A percentile compares a stretch with the other conserved stretches of the same genome.
These are phyloP conservation scores for Neonothopanus nambi DNA, from an alignment of 1,284 basidiomycete species.

Conservation along the genomic window DNA sequence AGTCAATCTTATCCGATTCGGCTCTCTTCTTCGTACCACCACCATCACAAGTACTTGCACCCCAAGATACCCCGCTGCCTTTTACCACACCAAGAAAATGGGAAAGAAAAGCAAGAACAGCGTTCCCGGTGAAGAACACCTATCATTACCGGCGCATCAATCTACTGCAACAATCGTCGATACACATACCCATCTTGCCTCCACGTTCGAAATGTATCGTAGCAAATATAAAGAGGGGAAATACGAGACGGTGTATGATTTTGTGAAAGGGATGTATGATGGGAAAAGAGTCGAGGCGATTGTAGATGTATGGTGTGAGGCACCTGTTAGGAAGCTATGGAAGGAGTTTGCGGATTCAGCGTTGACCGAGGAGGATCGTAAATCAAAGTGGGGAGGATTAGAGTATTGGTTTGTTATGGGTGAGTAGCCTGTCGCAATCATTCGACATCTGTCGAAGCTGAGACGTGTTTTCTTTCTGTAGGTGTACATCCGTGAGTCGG, in stretches of 20 bases:
- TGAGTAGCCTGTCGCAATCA: slow-evolving; percentile 32
- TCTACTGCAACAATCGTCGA: slow-evolving; percentile 59
- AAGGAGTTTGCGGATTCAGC: slow-evolving; percentile 74
- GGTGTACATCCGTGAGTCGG: slow-evolving; percentile 71
- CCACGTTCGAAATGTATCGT: slow-evolving; percentile 66
- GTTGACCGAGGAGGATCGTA: slow-evolving; percentile 46
- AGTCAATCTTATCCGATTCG: no score
- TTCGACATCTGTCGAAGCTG: not conserved
- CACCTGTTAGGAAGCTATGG: slow-evolving; percentile 62
- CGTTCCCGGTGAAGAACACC: slow-evolving; percentile 30
- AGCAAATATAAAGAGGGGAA: slow-evolving; percentile 56
- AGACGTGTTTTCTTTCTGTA: slow-evolving; percentile 23
- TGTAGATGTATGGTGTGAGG: slow-evolving; percentile 85
- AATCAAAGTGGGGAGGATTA: slow-evolving; percentile 57
- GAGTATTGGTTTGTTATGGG: slow-evolving; percentile 80
- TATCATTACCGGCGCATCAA: slow-evolving; percentile 31
- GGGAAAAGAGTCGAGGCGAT: slow-evolving; percentile 60
- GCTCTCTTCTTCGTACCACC: no score
- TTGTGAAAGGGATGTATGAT: slow-evolving; percentile 61
- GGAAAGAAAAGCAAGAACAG: slow-evolving; percentile 37
- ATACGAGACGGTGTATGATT: slow-evolving; percentile 58
- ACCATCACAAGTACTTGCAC: no score
- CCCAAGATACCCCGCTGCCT: no score
- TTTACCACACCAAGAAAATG: slow-evolving; percentile 21
- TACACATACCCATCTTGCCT: slow-evolving; percentile 77